A percentile compares a stretch with the other conserved stretches of the same genome.
Conservation (phyloP, 2,329 filamentous ascomycete species). For the Diplodia seriata region DNA sequence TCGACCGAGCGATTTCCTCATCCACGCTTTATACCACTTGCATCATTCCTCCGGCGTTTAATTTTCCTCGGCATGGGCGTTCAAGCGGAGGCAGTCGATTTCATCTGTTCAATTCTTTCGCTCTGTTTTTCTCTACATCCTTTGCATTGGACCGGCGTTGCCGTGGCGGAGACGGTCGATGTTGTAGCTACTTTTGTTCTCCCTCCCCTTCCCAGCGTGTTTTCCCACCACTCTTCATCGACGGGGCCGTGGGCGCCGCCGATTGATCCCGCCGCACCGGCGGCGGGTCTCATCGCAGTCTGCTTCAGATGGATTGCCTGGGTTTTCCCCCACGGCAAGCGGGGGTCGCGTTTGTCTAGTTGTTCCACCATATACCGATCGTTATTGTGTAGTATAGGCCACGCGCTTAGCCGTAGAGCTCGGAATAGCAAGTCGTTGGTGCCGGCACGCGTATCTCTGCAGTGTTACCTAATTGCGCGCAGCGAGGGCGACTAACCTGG, state of each 20-base stretch:
- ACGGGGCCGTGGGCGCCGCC: background rate
- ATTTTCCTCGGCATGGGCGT: constrained; percentile 27
- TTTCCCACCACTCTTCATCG: constrained; percentile 1
- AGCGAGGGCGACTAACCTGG: constrained; percentile 1
- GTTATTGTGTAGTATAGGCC: constrained; percentile 34
- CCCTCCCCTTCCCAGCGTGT: background rate
- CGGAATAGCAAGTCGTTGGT: constrained; percentile 23
- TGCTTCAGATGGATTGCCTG: background rate
- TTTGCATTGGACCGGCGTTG: constrained; percentile 31
- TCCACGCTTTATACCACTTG: constrained; percentile 33
- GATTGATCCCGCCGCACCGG: constrained; percentile 8
- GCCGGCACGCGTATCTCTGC: constrained; percentile 8
- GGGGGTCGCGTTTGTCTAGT: constrained; percentile 1
- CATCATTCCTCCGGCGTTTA: constrained; percentile 30
- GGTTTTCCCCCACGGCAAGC: background rate
- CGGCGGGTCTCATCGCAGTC: constrained; percentile 12
- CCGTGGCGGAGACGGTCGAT: constrained; percentile 14
- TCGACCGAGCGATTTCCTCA: constrained; percentile 32
- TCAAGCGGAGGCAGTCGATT: constrained; percentile 21
- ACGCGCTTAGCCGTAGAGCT: constrained; percentile 15
- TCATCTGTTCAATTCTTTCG: constrained; percentile 25
- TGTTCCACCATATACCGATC: constrained; percentile 26
- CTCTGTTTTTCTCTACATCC: constrained; percentile 24
- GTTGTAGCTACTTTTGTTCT: constrained; percentile 9
- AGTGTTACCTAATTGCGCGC: constrained; percentile 22